Evolutionary conservation across 2,329 filamentous ascomycete genomes (phyloP), one percentile per base, ranked within the genome.

Genomic region (Sclerotiophoma versabilis): DNA sequence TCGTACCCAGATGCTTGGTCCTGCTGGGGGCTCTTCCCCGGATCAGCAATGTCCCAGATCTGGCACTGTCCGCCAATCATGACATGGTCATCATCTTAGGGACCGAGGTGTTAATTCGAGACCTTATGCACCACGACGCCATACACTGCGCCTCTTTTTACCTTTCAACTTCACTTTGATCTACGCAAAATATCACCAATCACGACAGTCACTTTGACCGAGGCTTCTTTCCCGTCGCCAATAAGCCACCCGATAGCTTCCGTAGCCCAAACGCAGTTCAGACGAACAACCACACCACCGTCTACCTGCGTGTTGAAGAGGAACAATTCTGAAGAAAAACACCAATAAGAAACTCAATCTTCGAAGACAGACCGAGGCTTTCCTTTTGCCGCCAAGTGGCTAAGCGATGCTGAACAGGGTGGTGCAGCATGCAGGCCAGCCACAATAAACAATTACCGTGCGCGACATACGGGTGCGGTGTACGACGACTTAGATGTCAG

Each of bases 61-160:
- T 49, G 19, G 1, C 33, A 36, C 22, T n/a, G 14, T 12, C 20
- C 14, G 33, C 51, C 45, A 49, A 50, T 46, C 41, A 36, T 29
- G 12, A 15, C 5, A 4, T 6, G 9, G 20, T 17, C 30, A 27
- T 30, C 11, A 27, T 26, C n/a, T 12, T 34, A 53, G 39, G 10
- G 20, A 39, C 49, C 49, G 54, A 53, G 54, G 47, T 34, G 26
- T 30, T 19, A 27, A 30, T 41, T 30, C 34, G 38, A 54, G 30
- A 30, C 36, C 41, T 33, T 32, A 37, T 36, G 45, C 37, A 32
- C 17, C 9, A 25, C 54, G 33, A 39, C 49, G 36, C 49, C 45
- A 37, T 11, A 38, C 9, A 14, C 26, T 51, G 19, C 45, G 47
- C 42, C 49, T 41, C 49, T 29, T 36, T 14, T 37, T n/a, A 23